Base-by-base conservation (phyloP, 2,329 filamentous ascomycete genomes). In the Exserohilum turcica region DNA sequence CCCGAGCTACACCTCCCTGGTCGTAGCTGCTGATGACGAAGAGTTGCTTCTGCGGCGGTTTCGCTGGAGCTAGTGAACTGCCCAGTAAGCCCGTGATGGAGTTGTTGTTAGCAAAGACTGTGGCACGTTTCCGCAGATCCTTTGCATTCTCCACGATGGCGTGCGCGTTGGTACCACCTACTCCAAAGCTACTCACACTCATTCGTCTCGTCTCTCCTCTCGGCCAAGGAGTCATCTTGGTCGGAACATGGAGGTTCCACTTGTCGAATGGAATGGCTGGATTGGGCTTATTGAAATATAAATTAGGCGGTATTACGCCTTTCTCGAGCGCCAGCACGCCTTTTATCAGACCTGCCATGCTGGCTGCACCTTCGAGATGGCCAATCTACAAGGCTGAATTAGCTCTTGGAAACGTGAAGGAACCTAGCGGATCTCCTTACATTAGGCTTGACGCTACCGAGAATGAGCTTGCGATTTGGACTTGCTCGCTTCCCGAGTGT, bases 291-390 rank as follows among this genome's bases (percentile, higher is more conserved):
- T 35, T 19, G 29, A 63, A 63, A 10, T 58, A 57, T 29, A 55
- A 31, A 15, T 73, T 60, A 2, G 56, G 56, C 1, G 71, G 73
- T 6, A 76, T 63, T 3, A 33, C 16, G 3, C 16, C 16, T 6
- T 36, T n/a, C 8, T 51, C 39, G 1, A 44, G 4, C 5, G 33
- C 40, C 3, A 51, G 27, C n/a, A 36, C 15, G 5, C 12, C 31
- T 24, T 44, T 43, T 24, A 51, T 36, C 5, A 44, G 16, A 2
- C 42, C 28, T 12, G 48, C 19, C 1, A 38, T 13, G 2, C 33
- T 40, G 5, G 29, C 16, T 9, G 48, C 48, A 2, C 32, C 16
- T 32, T 44, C 39, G 13, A 38, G 16, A 32, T 44, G 48, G 15
- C 48, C 48, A 33, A 45, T 37, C 38, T 18, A 13, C n/a, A n/a